Conservation (phyloP, 2,329 filamentous ascomycete species). For the Claviceps lovelessii region DNA sequence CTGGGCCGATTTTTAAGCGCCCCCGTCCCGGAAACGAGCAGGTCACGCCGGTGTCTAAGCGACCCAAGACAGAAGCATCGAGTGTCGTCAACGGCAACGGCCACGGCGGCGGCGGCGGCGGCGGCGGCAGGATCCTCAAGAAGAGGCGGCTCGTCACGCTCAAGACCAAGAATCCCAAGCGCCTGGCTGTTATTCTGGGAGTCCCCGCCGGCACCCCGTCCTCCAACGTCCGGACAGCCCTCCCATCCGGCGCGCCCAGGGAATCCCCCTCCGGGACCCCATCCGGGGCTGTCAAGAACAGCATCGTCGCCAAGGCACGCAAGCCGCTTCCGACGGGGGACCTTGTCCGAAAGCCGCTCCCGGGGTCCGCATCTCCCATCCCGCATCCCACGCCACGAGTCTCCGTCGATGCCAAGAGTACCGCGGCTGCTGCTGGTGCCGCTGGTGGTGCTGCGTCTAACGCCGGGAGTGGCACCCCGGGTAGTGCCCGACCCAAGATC, state of each 20-base stretch:
- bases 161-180: slow-evolving; percentile 20
- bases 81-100: slow-evolving; percentile 5
- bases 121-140: slow-evolving; percentile 11
- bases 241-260: slow-evolving; percentile 18
- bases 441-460: slow-evolving; percentile 10
- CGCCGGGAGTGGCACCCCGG: slow-evolving; percentile 12
- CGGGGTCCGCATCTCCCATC: slow-evolving; percentile 13
- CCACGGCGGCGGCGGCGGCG: too few relatives aligned
- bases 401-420: slow-evolving; percentile 11
- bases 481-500: slow-evolving; percentile 20
- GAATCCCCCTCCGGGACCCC: slow-evolving; percentile 11
- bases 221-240: slow-evolving; percentile 15
- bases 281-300: slow-evolving; percentile 13
- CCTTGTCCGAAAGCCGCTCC: slow-evolving; percentile 18
- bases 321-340: slow-evolving; percentile 23
- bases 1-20: slow-evolving; percentile 17
- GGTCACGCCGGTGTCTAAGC: slow-evolving; percentile 22
- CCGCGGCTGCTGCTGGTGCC: slow-evolving; percentile 12
- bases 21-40: slow-evolving; percentile 23
- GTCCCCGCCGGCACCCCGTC: slow-evolving; percentile 9
- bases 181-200: slow-evolving; percentile 21
- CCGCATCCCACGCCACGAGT: slow-evolving; percentile 14
- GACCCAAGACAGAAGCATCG: slow-evolving; percentile 19
- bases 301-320: slow-evolving; percentile 20
- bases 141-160: slow-evolving; percentile 24